Evolutionary conservation across 768 basidiomycete species (phyloP), one percentile per base, ranked within the genome.

Genomic region (Amanita exitialis): DNA sequence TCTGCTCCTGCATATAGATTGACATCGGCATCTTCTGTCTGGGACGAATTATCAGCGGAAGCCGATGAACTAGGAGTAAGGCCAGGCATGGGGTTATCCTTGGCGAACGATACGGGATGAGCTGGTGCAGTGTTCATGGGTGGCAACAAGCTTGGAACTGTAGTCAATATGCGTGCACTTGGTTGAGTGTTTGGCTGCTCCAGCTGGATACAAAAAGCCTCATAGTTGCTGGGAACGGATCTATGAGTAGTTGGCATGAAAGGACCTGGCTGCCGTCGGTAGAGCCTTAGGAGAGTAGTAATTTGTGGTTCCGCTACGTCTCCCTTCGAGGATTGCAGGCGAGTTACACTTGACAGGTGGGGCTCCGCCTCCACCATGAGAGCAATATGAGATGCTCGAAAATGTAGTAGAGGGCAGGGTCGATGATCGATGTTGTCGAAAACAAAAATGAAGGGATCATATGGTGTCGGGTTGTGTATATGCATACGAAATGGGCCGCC

Each of bases 401-500:
- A 53, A 47, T 53, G 52, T 36, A 53, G 45, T 23, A 44, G 20
- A 39, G 30, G 52, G 45, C 35, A 53, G 21, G 44, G 25, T 36
- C 28, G 30, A 47, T 53, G 42, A n/a, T 44, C 52, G 3, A 38
- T n/a, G 35, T 45, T 38, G 39, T 53, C 52, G 37, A 53, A 53
- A 36, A 23, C 51, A 36, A 52, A 52, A 5, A 46, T 42, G 18
- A 13, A 34, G 23, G 44, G 51, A 18, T 52, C 51, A 35, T 47
- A 43, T 45, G 51, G 51, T 44, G 51, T 52, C 27, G 52, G 44
- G 37, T 53, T 43, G 45, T 53, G 52, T 18, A 53, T 53, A 46
- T 44, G 37, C 23, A 42, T 47, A 37, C 42, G 44, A 39, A 53
- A 47, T n/a, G 42, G 52, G 28, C 44, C 36, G 16, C 12, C 44